Evolutionary conservation across 306 rosid species (phyloP), one percentile per base, ranked within the genome.

Genomic region (Hippophae tibetana): DNA sequence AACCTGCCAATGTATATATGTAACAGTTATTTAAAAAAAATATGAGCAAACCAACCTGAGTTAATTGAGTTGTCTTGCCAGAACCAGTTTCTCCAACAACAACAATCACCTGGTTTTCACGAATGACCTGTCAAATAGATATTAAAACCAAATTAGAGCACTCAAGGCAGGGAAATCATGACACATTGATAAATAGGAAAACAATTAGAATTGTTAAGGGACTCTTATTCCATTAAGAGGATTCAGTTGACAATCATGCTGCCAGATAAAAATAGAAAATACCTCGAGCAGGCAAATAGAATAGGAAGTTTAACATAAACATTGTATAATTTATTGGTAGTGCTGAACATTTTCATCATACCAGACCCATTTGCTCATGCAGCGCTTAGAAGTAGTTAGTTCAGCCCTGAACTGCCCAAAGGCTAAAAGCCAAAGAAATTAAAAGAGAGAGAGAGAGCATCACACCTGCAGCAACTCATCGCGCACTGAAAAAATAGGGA

Each of bases 1-100:
- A 1, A 31, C 4, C 38, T 31, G 38, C 23, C 23, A 18, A 18
- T 31, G 38, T 31, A 31, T 31, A 31, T 31, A 4, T 31, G 38
- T 31, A 31, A 4, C 5, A 2, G 5, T 31, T 31, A 31, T 31
- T 44, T 13, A 64, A 50, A 7, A 65, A 13, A 44, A 57, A 53
- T 10, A 60, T 63, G 52, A 9, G 44, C 51, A 62, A 44, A 67
- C 6, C 46, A 68, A 92, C 98, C 98, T 92, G 98, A 46, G 98
- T 92, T 61, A 92, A 65, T 66, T 92, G 98, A 2, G 98, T 92
- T 46, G 98, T 92, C 85, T 92, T 92, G 76, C 98, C 98, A 8
- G 98, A 92, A 75, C 98, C 98, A 44, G 98, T 92, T 80, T 92
- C 98, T 78, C 98, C 98, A 43, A 92, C 98, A 25, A 92, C 96